Percentiles rank a stretch among this genome's conserved stretches.
Evolutionary conservation across 2,329 filamentous ascomycete species (phyloP).

Genomic region (Davidsoniella neocaledoniae): DNA sequence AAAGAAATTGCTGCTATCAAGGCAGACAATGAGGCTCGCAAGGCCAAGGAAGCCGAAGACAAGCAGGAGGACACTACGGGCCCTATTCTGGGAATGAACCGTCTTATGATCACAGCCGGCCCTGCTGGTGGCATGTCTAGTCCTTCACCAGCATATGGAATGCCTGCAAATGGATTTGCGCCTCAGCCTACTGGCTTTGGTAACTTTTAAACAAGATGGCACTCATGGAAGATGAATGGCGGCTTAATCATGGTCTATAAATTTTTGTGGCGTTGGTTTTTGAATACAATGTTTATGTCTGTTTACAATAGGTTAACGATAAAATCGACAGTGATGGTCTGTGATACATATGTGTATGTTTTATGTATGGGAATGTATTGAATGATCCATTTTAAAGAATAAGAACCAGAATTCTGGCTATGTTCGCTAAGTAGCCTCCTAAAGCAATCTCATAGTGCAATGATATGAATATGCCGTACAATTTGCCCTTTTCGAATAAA

Average conservation of each 20-base stretch:
- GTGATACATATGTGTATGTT: too few relatives aligned
- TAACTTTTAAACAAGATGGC: conserved; percentile 25
- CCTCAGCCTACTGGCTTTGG: conserved; percentile 74
- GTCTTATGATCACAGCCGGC: conserved; percentile 92
- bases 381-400: too few relatives aligned
- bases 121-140: conserved; percentile 35
- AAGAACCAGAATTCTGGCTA: too few relatives aligned
- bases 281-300: background rate
- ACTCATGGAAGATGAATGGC: background rate
- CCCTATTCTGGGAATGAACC: conserved; percentile 74
- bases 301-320: background rate
- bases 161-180: conserved; percentile 73
- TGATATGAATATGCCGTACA: too few relatives aligned
- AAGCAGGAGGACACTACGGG: conserved; percentile 86
- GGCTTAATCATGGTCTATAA: conserved; percentile 5
- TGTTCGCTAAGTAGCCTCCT: too few relatives aligned
- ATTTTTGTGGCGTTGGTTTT: conserved; percentile 9
- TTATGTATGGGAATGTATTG: too few relatives aligned
- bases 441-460: too few relatives aligned
- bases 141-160: conserved; percentile 43
- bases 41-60: conserved; percentile 50
- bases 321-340: too few relatives aligned
- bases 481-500: too few relatives aligned
- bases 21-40: conserved; percentile 92
- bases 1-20: conserved; percentile 70